Evolutionary conservation across 148 eudicot genomes (phyloP).

Genomic region (Silene latifolia): DNA sequence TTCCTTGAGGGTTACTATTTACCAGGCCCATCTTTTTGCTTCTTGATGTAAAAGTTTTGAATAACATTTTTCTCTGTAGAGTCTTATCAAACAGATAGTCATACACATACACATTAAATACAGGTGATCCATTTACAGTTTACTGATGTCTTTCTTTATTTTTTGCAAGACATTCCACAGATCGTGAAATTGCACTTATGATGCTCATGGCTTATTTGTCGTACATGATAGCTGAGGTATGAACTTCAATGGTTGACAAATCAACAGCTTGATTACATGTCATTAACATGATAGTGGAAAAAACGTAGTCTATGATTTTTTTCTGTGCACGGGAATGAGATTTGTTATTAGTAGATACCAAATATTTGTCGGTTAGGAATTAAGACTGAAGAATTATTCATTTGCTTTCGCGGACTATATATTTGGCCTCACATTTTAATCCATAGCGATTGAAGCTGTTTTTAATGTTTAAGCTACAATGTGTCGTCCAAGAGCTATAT

Average conservation of each 20-base stretch:
- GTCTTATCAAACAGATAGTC: neutral
- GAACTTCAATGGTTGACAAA: neutral
- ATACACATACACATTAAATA: neutral
- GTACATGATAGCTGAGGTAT: constrained; percentile 91
- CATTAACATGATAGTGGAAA: too few relatives aligned
- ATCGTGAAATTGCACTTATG: constrained; percentile 97
- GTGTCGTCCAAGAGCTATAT: too few relatives aligned
- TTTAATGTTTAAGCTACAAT: too few relatives aligned
- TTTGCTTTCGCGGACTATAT: neutral
- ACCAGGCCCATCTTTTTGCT: neutral
- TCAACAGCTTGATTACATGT: constrained; percentile 1
- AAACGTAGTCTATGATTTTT: neutral
- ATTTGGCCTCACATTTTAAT: neutral
- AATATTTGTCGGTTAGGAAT: neutral
- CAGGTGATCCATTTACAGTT: too few relatives aligned
- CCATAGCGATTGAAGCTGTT: too few relatives aligned
- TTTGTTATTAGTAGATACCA: neutral
- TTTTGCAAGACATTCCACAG: constrained; percentile 80
- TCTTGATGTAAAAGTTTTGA: neutral
- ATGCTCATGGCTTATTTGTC: constrained; percentile 93
- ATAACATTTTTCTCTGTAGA: neutral
- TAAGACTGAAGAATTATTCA: neutral
- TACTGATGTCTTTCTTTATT: constrained; percentile 12
- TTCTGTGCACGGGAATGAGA: neutral
- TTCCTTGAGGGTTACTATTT: too few relatives aligned